Evolutionary conservation across 805 yeast species (phyloP).

Genomic region (Candida silvicultrix): DNA sequence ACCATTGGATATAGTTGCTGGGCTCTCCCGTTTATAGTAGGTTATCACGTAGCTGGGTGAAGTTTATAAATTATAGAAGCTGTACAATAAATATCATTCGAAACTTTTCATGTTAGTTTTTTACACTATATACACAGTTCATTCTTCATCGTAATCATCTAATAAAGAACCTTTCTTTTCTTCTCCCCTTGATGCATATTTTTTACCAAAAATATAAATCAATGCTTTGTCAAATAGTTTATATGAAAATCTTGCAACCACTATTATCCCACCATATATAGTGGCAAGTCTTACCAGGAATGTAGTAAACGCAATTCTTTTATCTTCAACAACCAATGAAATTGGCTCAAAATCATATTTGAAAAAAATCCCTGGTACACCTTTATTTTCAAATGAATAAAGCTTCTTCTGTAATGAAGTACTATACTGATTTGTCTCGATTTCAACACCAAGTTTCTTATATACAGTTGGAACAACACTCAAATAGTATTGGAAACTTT

Average conservation of each 20-base stretch:
- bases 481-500: slow-evolving; percentile 57
- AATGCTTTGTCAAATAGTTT: slow-evolving; percentile 50
- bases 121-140: neutral
- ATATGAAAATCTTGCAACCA: slow-evolving; percentile 62
- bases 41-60: slow-evolving; percentile 24
- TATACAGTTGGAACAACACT: slow-evolving; percentile 82
- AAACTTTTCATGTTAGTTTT: neutral
- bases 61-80: too few species aligned
- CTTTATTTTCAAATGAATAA: slow-evolving; percentile 13
- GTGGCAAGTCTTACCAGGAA: slow-evolving; percentile 77
- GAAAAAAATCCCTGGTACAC: slow-evolving; percentile 74
- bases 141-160: slow-evolving; percentile 4
- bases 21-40: slow-evolving; percentile 42
- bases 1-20: slow-evolving; percentile 39
- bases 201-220: slow-evolving; percentile 50
- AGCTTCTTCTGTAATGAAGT: slow-evolving; percentile 43
- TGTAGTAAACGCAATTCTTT: slow-evolving; percentile 67
- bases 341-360: slow-evolving; percentile 88
- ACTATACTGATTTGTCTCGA: slow-evolving; percentile 86
- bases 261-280: slow-evolving; percentile 74
- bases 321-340: slow-evolving; percentile 60
- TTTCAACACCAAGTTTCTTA: slow-evolving; percentile 57
- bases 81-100: neutral
- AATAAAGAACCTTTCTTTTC: slow-evolving; percentile 17
- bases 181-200: slow-evolving; percentile 26